Percentiles rank a stretch among this genome's conserved stretches.
phyloP scores from a whole-genome alignment of 1,284 basidiomycete genomes.

The Meripilus lineatus region DNA sequence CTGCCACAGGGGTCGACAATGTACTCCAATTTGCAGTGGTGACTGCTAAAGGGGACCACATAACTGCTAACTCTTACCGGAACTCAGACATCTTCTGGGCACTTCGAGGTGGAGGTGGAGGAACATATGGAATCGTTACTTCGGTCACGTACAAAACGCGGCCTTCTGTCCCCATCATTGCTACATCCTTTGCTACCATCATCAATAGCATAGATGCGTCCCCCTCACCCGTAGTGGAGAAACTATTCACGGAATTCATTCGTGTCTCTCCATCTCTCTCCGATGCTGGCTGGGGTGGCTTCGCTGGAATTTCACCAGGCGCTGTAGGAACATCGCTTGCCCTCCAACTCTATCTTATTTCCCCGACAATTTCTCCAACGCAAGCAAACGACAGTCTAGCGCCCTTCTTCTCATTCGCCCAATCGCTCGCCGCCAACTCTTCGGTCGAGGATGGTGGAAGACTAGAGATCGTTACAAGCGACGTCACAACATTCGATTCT shows the following conservation, averaged over 20 bases:
- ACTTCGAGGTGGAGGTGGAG: slow-evolving; percentile 44
- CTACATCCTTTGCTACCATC: slow-evolving; percentile 19
- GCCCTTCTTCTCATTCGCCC: slow-evolving; percentile 26
- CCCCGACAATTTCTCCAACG: slow-evolving; percentile 29
- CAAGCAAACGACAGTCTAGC: slow-evolving; percentile 27
- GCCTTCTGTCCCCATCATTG: slow-evolving; percentile 25
- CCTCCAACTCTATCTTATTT: slow-evolving; percentile 19
- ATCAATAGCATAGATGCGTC: slow-evolving; percentile 9
- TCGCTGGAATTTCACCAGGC: slow-evolving; percentile 8
- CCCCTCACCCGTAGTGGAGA: slow-evolving; percentile 8
- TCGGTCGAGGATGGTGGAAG: slow-evolving; percentile 12
- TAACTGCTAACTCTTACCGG: slow-evolving; percentile 32
- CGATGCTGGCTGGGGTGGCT: slow-evolving; percentile 20
- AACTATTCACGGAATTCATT: slow-evolving; percentile 17
- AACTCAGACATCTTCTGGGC: slow-evolving; percentile 46
- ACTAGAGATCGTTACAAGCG: slow-evolving; percentile 14
- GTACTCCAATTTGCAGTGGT: slow-evolving; percentile 37
- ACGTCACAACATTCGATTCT: slow-evolving; percentile 16
- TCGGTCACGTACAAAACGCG: slow-evolving; percentile 36
- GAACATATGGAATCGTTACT: slow-evolving; percentile 38
- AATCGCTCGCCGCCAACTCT: slow-evolving; percentile 17
- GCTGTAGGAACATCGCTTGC: slow-evolving; percentile 7
- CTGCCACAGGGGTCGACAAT: no score
- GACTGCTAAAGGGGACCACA: slow-evolving; percentile 29
- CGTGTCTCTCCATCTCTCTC: slow-evolving; percentile 18